phyloP scores from a whole-genome alignment of 2,329 filamentous ascomycete species.

The Lecanosticta acicola region DNA sequence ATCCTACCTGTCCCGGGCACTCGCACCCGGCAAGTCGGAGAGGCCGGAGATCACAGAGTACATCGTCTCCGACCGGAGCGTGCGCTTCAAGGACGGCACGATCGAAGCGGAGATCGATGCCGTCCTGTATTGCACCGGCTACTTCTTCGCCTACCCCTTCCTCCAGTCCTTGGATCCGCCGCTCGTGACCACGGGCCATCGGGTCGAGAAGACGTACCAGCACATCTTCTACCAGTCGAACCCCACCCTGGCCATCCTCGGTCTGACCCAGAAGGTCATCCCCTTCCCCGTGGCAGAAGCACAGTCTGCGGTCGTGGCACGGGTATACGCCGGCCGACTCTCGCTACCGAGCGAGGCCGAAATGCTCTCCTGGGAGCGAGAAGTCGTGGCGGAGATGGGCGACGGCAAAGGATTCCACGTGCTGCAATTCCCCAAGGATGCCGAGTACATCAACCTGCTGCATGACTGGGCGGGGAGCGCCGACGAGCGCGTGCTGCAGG shows the following conservation, averaged over 20 bases:
- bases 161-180: conserved; percentile 46
- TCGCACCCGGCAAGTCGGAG: conserved; percentile 51
- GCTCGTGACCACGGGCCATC: conserved; percentile 61
- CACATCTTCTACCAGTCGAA: conserved; percentile 72
- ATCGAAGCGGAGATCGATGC: conserved; percentile 65
- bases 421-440: conserved; percentile 57
- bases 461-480: conserved; percentile 56
- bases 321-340: conserved; percentile 69
- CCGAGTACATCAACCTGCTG: conserved; percentile 63
- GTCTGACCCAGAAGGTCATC: conserved; percentile 75
- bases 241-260: conserved; percentile 72
- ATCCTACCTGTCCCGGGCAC: conserved; percentile 39
- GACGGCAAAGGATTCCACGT: conserved; percentile 50
- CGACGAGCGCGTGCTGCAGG: conserved; percentile 13
- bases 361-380: conserved; percentile 65
- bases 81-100: conserved; percentile 62
- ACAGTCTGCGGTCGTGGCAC: conserved; percentile 70
- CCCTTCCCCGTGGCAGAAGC: conserved; percentile 77
- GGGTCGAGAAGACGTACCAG: conserved; percentile 67
- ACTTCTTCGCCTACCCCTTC: conserved; percentile 80
- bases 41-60: conserved; percentile 51
- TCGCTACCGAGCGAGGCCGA: conserved; percentile 55
- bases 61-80: conserved; percentile 51
- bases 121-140: conserved; percentile 83
- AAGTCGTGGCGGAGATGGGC: conserved; percentile 36